phyloP scores from a whole-genome alignment of 2,329 filamentous ascomycete species.

The Dactylella cylindrospora region DNA sequence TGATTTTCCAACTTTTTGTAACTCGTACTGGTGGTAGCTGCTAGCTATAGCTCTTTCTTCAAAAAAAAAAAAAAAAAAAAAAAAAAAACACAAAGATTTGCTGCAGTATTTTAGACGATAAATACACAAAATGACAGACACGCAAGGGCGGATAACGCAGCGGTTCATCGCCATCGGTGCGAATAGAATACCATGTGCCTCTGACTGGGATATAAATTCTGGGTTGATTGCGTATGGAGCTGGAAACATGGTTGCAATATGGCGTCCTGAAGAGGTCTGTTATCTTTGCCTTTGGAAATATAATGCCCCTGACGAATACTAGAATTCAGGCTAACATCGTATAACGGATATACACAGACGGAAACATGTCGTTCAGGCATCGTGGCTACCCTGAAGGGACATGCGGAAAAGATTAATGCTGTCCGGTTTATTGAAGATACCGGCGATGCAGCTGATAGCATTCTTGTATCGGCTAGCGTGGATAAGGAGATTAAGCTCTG shows the following conservation, averaged over 20 bases:
- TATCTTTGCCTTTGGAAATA: conserved; percentile 16
- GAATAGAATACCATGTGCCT: conserved; percentile 84
- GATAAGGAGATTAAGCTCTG: conserved; percentile 68
- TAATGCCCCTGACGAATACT: too few species aligned
- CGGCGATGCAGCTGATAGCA: conserved; percentile 55
- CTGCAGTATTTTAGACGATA: too few species aligned
- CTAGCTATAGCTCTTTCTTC: too few species aligned
- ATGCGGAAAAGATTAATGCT: conserved; percentile 77
- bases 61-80: too few species aligned
- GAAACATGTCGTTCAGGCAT: conserved; percentile 61
- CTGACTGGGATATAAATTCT: conserved; percentile 73
- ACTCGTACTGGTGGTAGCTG: too few species aligned
- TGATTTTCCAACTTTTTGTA: too few species aligned
- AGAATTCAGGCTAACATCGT: too few species aligned
- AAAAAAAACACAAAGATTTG: too few species aligned
- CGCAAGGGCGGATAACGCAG: conserved; percentile 33
- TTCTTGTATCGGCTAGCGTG: conserved; percentile 76
- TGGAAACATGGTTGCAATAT: conserved; percentile 83
- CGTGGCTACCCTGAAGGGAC: conserved; percentile 68
- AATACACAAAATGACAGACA: conserved; percentile 33
- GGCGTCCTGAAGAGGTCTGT: conserved; percentile 71
- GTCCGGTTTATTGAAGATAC: conserved; percentile 70
- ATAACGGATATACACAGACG: conserved; percentile 54
- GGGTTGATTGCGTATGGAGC: conserved; percentile 84
- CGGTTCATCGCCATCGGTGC: conserved; percentile 70